Conservation (phyloP, 768 basidiomycete species). For the Arthromyces matolae region DNA sequence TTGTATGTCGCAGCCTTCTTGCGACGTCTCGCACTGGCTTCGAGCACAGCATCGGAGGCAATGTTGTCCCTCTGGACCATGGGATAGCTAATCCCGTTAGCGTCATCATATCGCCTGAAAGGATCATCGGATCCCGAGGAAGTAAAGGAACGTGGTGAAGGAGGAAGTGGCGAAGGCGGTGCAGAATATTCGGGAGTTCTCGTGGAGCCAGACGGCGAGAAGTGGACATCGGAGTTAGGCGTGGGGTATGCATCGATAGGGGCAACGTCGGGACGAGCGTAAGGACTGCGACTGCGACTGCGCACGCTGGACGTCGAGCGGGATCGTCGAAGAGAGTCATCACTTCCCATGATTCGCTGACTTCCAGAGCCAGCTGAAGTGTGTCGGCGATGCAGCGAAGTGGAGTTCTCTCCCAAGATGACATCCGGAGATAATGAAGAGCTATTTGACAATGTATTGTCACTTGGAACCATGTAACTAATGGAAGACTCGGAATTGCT, state of each 20-base stretch:
- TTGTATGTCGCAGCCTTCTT: conserved; percentile 8
- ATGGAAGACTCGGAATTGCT: not conserved
- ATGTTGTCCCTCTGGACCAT: conserved; percentile 15
- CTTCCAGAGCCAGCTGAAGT: conserved; percentile 7
- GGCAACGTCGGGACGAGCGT: conserved; percentile 7
- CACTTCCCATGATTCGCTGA: not conserved
- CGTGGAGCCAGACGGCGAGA: not conserved
- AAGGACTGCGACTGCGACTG: conserved; percentile 9
- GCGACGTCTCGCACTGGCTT: conserved; percentile 15
- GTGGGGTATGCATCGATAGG: not conserved
- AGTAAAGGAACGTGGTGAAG: not conserved
- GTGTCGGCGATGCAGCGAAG: conserved; percentile 13
- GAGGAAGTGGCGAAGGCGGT: conserved; percentile 5
- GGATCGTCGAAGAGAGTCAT: conserved; percentile 5
- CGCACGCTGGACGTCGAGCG: conserved; percentile 3
- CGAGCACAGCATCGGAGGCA: conserved; percentile 17
- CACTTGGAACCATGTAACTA: not conserved
- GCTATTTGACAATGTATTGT: not conserved
- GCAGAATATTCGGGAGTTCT: conserved; percentile 7
- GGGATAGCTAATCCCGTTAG: conserved; percentile 5
- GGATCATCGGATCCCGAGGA: conserved; percentile 5
- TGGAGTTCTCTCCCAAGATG: not conserved
- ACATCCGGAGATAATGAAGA: conserved; percentile 3
- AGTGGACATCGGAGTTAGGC: not conserved
- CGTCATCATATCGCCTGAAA: conserved; percentile 7